Conservation (phyloP, 75 land plant genomes). For the Pinus taeda region DNA sequence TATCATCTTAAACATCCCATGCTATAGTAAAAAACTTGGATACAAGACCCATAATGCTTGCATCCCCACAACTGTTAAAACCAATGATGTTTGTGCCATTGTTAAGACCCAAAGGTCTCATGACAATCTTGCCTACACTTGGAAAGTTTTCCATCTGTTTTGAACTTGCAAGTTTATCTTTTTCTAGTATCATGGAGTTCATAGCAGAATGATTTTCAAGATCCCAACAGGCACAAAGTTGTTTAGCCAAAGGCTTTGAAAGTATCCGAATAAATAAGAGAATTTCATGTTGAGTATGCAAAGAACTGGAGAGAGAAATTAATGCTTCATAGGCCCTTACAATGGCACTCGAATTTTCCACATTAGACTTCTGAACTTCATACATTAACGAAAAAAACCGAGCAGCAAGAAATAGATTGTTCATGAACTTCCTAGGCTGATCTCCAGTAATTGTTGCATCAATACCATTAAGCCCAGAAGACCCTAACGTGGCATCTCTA, state of each 20-base stretch:
- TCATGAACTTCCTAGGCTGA: neutral
- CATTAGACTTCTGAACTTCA: conserved; percentile 1
- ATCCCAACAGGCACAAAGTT: too few relatives aligned
- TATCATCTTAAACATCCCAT: conserved; percentile 1
- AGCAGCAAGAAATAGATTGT: conserved; percentile 1
- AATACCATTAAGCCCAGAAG: neutral
- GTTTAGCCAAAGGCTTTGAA: too few relatives aligned
- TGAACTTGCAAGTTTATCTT: conserved; percentile 1
- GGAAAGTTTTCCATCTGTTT: neutral
- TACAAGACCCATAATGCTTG: neutral
- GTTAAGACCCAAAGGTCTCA: neutral
- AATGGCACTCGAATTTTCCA: neutral
- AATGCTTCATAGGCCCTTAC: conserved; percentile 2
- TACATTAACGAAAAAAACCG: conserved; percentile 2
- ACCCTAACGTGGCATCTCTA: neutral
- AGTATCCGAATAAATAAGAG: neutral
- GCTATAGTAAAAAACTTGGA: neutral
- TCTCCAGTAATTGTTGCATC: neutral
- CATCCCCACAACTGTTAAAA: neutral
- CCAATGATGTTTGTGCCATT: neutral
- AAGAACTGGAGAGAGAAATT: neutral
- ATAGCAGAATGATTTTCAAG: too few relatives aligned
- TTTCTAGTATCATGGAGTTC: too few relatives aligned
- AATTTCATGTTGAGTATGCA: neutral
- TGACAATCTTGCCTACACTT: neutral